Base-by-base conservation (phyloP, 2,329 filamentous ascomycete genomes). In the Beauveria sp. region DNA sequence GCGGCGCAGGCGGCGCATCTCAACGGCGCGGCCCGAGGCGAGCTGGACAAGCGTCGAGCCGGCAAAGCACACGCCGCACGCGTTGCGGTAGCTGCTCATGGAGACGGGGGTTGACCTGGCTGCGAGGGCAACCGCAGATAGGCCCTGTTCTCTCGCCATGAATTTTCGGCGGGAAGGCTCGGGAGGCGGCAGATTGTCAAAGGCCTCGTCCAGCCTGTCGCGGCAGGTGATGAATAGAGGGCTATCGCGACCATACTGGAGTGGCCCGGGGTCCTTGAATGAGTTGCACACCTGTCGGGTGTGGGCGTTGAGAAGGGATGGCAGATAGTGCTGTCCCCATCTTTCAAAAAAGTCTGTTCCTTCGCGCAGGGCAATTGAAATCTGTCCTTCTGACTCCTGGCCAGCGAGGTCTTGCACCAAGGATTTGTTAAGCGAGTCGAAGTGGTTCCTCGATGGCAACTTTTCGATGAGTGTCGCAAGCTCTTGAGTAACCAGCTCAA, bases 261-360 rank as follows among this genome's bases (percentile, higher is more conserved):
- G 75, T 4, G 84, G 82, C 0, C 84, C 84, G 0, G 79, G 73
- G 63, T 87, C 85, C 67, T 86, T 85, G 77, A 86, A 87, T 0
- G 80, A 81, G 68, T 85, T 86, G 73, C 84, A 85, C 10, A 81
- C 71, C 69, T 87, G 85, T 26, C 78, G 76, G 1, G 76, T 74
- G 65, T 88, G 83, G 0, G 84, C 83, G 63, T 80, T 77, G 28
- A 81, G 79, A 1, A 86, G 74, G 7, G 81, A 83, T 0, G 79
- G 80, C 6, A 87, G 76, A 68, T 83, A 88, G 69, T 87, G 83
- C 5, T 69, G 67, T 8, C 84, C 84, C 85, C 84, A 88, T 69
- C 71, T 76, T 2, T 43, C 3, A 65, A 79, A 84, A 66, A 78
- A 78, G 0, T 67, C 63, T 18, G 16, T 7, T 0, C 61, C 20